Conservation (phyloP, 345 rosid species). For the Bretschneidera sinensis region DNA sequence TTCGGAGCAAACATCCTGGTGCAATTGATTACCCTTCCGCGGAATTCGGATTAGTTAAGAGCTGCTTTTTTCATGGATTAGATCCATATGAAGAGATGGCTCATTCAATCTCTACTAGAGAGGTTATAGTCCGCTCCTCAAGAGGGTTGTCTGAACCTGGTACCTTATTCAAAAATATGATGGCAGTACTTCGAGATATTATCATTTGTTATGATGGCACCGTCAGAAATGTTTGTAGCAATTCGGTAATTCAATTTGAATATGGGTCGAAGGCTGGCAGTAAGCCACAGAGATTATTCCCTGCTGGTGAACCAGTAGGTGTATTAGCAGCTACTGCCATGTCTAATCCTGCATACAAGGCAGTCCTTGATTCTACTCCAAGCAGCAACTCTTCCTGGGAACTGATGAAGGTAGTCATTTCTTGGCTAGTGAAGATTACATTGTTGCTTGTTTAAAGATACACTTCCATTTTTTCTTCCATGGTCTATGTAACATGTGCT, state of each 20-base stretch:
- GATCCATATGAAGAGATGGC: slow-evolving; percentile 91
- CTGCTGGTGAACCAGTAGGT: slow-evolving; percentile 97
- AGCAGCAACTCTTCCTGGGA: slow-evolving; percentile 96
- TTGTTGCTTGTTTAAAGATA: not conserved
- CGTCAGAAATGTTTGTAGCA: slow-evolving; percentile 76
- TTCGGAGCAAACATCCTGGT: slow-evolving; percentile 53
- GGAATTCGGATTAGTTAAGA: slow-evolving; percentile 59
- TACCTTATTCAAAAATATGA: slow-evolving; percentile 82
- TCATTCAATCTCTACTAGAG: slow-evolving; percentile 79
- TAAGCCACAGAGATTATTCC: slow-evolving; percentile 44
- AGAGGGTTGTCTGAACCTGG: slow-evolving; percentile 97
- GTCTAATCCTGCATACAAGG: slow-evolving; percentile 97
- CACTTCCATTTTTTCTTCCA: not conserved
- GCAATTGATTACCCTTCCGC: slow-evolving; percentile 53
- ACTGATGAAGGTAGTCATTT: slow-evolving; percentile 71
- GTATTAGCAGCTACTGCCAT: slow-evolving; percentile 96
- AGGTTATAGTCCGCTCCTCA: slow-evolving; percentile 84
- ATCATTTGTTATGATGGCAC: slow-evolving; percentile 90
- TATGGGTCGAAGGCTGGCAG: slow-evolving; percentile 53
- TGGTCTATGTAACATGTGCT: not conserved
- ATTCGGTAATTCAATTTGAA: slow-evolving; percentile 77
- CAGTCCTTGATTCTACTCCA: slow-evolving; percentile 91
- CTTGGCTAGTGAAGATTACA: not conserved
- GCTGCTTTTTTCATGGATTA: slow-evolving; percentile 78
- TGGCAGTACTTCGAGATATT: slow-evolving; percentile 95